Conservation (phyloP, 129 eudicot species). For the Smallanthus sonchifolius region DNA sequence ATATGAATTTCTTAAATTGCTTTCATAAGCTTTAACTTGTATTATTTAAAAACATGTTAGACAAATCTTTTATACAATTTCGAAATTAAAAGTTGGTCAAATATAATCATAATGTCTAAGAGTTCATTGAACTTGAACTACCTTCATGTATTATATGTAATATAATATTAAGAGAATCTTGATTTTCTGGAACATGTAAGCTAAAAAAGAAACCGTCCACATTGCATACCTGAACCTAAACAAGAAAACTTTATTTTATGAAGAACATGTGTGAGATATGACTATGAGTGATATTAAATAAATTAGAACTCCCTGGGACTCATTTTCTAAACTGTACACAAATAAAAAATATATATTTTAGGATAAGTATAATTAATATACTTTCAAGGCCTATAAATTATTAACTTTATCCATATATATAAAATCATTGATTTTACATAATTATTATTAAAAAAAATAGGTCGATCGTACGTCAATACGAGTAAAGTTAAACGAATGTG, state of each 20-base stretch:
- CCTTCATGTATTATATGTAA: not conserved
- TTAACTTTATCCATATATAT: not conserved
- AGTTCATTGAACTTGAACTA: slow-evolving; percentile 22
- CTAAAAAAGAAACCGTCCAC: slow-evolving; percentile 25
- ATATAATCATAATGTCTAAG: slow-evolving; percentile 24
- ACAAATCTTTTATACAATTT: not conserved
- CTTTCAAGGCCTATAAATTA: not conserved
- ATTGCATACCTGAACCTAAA: slow-evolving; percentile 13
- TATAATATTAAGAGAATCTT: slow-evolving; percentile 12
- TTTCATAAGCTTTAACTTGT: not conserved
- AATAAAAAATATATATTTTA: not conserved
- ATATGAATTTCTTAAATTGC: no score
- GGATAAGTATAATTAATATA: not conserved
- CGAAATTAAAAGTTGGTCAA: slow-evolving; percentile 9
- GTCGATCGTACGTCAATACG: not conserved
- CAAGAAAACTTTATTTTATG: slow-evolving; percentile 9
- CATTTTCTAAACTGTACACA: not conserved
- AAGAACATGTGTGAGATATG: slow-evolving; percentile 30
- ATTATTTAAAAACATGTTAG: not conserved
- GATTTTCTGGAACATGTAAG: not conserved
- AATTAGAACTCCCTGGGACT: not conserved
- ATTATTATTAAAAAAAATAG: not conserved
- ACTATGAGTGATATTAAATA: not conserved
- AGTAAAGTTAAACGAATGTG: not conserved
- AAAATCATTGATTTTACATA: not conserved